Base-by-base conservation (phyloP, 805 yeast genomes). In the Metschnikowia orientalis region DNA sequence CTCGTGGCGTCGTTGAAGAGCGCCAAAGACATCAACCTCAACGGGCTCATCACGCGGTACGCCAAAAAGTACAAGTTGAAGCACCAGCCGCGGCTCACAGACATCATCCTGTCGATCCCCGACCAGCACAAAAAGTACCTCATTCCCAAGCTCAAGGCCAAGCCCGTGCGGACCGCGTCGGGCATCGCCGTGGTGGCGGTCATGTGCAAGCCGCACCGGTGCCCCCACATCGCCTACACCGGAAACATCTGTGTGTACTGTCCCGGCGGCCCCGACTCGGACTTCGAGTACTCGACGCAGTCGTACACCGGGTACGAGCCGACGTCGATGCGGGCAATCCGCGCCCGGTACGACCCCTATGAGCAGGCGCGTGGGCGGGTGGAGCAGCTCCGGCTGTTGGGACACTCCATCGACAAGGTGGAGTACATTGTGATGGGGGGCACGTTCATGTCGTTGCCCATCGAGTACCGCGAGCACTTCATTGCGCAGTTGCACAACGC, bases 141-240 rank as follows among this genome's bases (percentile, higher is more conserved):
- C 34, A 69, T 92, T 23, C 98, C 97, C 2, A 89, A 89, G 61
- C 69, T 92, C 28, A 86, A 92, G 61, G 98, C 98, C n/a, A 92
- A 92, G 59, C 98, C 98, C 0, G 97, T 92, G 27, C 75, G 98
- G 60, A 92, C 98, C 0, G 98, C 98, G 0, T 84, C 95, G 8
- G 98, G 98, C 50, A 95, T 92, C 38, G 98, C 98, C 7, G 98
- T 92, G 13, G 97, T 92, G 27, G 98, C 98, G 0, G 97, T 92
- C 19, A 92, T 92, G 97, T 89, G 97, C 67, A 92, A 92, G 59
- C 98, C 98, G 2, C 98, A 92, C 59, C 74, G 98, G 64, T 92
- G 98, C 61, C 98, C 98, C 17, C 98, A 92, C 60, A 92, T 92
- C 50, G 97, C 98, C 13, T 92, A 92, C 58, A 92, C 98, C 0